A percentile compares a stretch with the other conserved stretches of the same genome.
These are phyloP conservation scores for Bryoerythrophyllum caledonicum DNA, from an alignment of 225 moss, liverwort and hornwort genomes.

Conservation along the genomic window DNA sequence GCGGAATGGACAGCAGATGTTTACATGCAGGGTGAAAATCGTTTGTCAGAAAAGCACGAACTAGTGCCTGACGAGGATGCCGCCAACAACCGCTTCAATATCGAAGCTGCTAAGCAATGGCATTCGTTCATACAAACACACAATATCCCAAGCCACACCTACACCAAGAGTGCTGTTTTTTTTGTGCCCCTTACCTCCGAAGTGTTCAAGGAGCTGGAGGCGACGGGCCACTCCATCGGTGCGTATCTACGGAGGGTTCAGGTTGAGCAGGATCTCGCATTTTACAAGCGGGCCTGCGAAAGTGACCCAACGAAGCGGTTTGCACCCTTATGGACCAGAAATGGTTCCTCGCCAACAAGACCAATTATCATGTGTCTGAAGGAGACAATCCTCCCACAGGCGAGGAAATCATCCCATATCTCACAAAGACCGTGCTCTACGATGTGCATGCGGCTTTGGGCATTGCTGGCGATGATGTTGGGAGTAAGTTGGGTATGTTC, in stretches of 20 bases:
- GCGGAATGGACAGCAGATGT: background rate
- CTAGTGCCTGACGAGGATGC: background rate
- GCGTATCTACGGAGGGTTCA: conserved; percentile 21
- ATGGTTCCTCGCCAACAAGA: conserved; percentile 24
- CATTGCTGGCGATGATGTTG: background rate
- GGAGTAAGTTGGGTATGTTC: background rate
- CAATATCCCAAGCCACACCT: conserved; percentile 4
- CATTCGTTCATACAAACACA: background rate
- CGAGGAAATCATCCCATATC: conserved; percentile 26
- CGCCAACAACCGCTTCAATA: conserved; percentile 30
- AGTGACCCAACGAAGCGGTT: conserved; percentile 3
- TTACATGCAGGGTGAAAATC: conserved; percentile 22
- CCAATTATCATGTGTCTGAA: conserved; percentile 1
- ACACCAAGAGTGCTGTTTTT: conserved; percentile 5
- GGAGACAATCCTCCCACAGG: background rate
- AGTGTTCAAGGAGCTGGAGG: conserved; percentile 5
- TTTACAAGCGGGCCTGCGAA: conserved; percentile 22
- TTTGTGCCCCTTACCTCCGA: background rate
- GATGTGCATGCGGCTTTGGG: conserved; percentile 31
- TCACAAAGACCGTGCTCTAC: conserved; percentile 25
- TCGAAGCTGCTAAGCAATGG: background rate
- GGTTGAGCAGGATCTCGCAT: conserved; percentile 26
- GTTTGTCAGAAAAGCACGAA: background rate
- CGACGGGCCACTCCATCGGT: conserved; percentile 18
- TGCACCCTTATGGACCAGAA: conserved; percentile 24